Evolutionary conservation across 345 rosid species (phyloP).

Genomic region (Eucalyptus polybractea): DNA sequence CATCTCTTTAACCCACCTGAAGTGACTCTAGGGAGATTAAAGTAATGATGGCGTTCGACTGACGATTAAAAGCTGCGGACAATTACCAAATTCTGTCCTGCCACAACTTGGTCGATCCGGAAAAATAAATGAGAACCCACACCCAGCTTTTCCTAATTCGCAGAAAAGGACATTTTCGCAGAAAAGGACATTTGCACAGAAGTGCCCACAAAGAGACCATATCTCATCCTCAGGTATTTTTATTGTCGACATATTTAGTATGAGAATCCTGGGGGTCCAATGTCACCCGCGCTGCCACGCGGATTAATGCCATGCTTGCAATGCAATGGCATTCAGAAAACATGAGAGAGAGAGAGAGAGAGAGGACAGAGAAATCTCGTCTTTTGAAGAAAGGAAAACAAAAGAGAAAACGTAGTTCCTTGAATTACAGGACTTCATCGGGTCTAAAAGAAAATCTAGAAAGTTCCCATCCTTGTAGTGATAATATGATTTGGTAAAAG

Average conservation of each 20-base stretch:
- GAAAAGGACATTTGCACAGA: not conserved
- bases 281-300: rapidly evolving
- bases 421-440: not conserved
- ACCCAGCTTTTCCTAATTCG: not conserved
- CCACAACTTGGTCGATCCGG: not conserved
- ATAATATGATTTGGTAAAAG: not conserved
- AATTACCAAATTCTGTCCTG: not conserved
- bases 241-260: not conserved
- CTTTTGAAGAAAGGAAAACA: not conserved
- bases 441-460: not conserved
- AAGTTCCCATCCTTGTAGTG: not conserved
- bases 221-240: not conserved
- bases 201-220: not conserved
- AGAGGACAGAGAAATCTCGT: not conserved
- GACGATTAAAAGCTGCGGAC: not conserved
- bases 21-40: not conserved
- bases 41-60: not conserved
- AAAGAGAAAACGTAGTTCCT: not conserved
- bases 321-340: not conserved
- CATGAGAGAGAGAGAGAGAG: not conserved
- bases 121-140: not conserved
- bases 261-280: not conserved
- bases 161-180: not conserved
- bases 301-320: not conserved
- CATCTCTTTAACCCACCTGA: not conserved